phyloP scores from a whole-genome alignment of 2,329 filamentous ascomycete genomes.

The Endoconidiophora laricicola region DNA sequence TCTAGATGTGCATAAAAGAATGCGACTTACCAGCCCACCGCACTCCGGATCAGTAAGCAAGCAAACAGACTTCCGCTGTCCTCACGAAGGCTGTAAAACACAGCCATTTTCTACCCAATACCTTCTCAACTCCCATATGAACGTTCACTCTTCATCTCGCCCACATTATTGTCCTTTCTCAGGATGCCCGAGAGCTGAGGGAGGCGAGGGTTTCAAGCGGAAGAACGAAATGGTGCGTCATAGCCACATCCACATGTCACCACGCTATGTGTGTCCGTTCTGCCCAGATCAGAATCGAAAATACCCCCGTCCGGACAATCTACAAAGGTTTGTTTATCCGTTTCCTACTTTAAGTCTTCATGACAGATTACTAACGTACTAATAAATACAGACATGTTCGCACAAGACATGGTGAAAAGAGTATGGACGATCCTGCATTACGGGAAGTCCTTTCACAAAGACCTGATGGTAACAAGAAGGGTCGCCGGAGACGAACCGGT shows the following conservation, averaged over 20 bases:
- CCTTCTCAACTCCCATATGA: conserved; percentile 64
- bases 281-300: conserved; percentile 87
- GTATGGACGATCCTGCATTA: conserved; percentile 68
- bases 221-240: conserved; percentile 61
- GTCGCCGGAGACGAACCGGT: conserved; percentile 51
- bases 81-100: conserved; percentile 46
- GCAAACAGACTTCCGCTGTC: conserved; percentile 6
- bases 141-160: conserved; percentile 48
- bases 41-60: background rate
- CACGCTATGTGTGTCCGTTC: conserved; percentile 91
- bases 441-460: conserved; percentile 75
- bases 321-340: conserved; percentile 55
- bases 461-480: conserved; percentile 67
- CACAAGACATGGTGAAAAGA: conserved; percentile 78
- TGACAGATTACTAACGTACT: background rate
- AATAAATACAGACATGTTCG: conserved; percentile 58
- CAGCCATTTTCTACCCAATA: conserved; percentile 61
- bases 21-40: conserved; percentile 6
- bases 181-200: conserved; percentile 44
- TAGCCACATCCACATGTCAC: conserved; percentile 82
- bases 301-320: conserved; percentile 87
- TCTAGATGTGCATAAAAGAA: conserved; percentile 2
- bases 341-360: background rate
- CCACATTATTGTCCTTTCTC: conserved; percentile 50
- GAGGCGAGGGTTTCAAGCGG: conserved; percentile 52